These are phyloP conservation scores for Pythium volutum DNA, from an alignment of 352 stramenopile species.

Conservation along the genomic window DNA sequence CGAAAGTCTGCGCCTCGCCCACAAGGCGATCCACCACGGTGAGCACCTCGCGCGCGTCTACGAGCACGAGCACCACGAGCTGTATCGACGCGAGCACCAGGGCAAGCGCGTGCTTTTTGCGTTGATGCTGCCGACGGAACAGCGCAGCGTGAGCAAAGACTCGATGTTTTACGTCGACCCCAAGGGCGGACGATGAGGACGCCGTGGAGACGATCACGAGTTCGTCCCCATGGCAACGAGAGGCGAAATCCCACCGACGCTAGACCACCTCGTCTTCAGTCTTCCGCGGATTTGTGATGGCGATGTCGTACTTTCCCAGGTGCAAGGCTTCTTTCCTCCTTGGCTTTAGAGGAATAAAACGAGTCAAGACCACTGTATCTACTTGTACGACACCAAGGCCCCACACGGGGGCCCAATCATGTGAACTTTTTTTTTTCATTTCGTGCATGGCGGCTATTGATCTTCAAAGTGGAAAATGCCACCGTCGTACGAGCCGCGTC, in stretches of 20 bases:
- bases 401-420: neutral
- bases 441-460: constrained; percentile 20
- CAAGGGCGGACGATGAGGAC: neutral
- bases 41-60: constrained; percentile 42
- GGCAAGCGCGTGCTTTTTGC: constrained; percentile 30
- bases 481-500: constrained; percentile 56
- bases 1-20: constrained; percentile 40
- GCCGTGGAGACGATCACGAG: neutral
- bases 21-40: constrained; percentile 41
- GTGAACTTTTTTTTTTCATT: neutral
- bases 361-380: too few species aligned
- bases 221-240: neutral
- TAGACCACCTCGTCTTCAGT: too few species aligned
- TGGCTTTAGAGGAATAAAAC: too few species aligned
- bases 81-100: constrained; percentile 32
- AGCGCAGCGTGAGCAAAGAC: constrained; percentile 47
- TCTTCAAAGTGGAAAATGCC: constrained; percentile 81
- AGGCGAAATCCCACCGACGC: too few species aligned
- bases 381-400: neutral
- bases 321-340: too few species aligned
- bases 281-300: too few species aligned
- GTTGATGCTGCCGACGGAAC: constrained; percentile 22
- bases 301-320: too few species aligned
- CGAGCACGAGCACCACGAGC: constrained; percentile 40
- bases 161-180: constrained; percentile 52